Conservation (phyloP, 352 stramenopile species). For the Plasmopara muralis region DNA sequence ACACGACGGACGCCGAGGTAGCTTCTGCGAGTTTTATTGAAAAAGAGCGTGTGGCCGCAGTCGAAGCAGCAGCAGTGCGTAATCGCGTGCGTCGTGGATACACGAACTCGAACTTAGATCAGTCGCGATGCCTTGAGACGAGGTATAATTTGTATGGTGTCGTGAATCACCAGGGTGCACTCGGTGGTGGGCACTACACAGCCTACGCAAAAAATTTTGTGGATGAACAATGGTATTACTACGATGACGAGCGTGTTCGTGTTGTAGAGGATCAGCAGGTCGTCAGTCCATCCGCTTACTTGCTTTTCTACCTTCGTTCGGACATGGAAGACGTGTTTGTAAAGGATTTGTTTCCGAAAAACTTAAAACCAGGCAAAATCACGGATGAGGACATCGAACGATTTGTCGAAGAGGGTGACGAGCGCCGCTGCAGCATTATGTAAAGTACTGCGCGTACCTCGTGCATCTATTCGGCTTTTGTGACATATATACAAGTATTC, state of each 20-base stretch:
- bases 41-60: slow-evolving; percentile 21
- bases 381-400: slow-evolving; percentile 87
- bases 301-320: slow-evolving; percentile 89
- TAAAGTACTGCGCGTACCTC: slow-evolving; percentile 23
- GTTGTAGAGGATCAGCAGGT: slow-evolving; percentile 83
- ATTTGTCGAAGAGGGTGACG: slow-evolving; percentile 79
- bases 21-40: slow-evolving; percentile 14
- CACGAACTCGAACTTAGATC: slow-evolving; percentile 85
- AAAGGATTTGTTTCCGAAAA: slow-evolving; percentile 81
- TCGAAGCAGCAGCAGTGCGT: slow-evolving; percentile 32
- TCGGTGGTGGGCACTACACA: slow-evolving; percentile 84
- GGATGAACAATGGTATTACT: slow-evolving; percentile 88
- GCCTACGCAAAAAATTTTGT: slow-evolving; percentile 86
- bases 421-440: slow-evolving; percentile 79
- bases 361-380: slow-evolving; percentile 79
- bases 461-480: slow-evolving; percentile 12
- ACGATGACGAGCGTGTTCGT: slow-evolving; percentile 84
- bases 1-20: slow-evolving; percentile 8
- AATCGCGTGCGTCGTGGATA: slow-evolving; percentile 77
- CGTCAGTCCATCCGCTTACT: slow-evolving; percentile 81
- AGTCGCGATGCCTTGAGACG: slow-evolving; percentile 80
- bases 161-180: slow-evolving; percentile 83
- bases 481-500: slow-evolving; percentile 5
- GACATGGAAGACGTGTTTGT: slow-evolving; percentile 81
- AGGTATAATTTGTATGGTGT: slow-evolving; percentile 87